phyloP scores from a whole-genome alignment of 1,284 basidiomycete species.

The Taiwanofungus camphoratus region DNA sequence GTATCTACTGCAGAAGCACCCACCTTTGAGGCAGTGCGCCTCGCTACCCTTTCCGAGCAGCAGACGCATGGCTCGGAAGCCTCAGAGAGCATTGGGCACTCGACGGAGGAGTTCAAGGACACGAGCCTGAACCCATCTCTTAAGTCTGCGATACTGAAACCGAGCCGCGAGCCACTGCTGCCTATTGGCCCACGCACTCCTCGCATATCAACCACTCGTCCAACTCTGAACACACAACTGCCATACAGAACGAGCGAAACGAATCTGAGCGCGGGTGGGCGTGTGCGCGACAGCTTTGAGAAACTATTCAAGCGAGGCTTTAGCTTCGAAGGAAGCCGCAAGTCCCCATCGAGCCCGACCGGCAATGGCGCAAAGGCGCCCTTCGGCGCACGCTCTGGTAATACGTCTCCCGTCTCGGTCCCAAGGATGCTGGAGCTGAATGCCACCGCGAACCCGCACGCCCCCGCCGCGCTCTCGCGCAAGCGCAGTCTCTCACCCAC shows the following conservation, averaged over 20 bases:
- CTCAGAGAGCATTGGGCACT: conserved; percentile 26
- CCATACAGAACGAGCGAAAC: conserved; percentile 27
- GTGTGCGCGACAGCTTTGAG: conserved; percentile 51
- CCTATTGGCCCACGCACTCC: conserved; percentile 35
- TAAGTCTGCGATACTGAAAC: conserved; percentile 39
- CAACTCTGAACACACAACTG: conserved; percentile 23
- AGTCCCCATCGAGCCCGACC: conserved; percentile 20
- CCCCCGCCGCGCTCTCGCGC: conserved; percentile 18
- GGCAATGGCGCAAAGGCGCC: conserved; percentile 13
- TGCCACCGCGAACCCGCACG: conserved; percentile 11
- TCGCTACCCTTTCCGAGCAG: conserved; percentile 24
- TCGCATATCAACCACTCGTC: conserved; percentile 20
- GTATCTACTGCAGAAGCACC: conserved; percentile 27
- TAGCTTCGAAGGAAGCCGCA: conserved; percentile 46
- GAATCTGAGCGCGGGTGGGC: conserved; percentile 29
- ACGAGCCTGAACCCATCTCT: conserved; percentile 18
- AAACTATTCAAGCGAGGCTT: conserved; percentile 47
- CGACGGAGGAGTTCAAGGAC: conserved; percentile 25
- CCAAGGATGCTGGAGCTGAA: conserved; percentile 23
- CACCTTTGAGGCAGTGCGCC: conserved; percentile 21
- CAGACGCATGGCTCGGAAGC: conserved; percentile 26
- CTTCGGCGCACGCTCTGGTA: conserved; percentile 16
- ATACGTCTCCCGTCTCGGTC: conserved; percentile 10
- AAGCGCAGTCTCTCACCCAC: conserved; percentile 21
- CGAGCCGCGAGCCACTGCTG: conserved; percentile 62